These are phyloP conservation scores for Gliomastix tumulicola DNA, from an alignment of 2,329 filamentous ascomycete genomes.

Conservation along the genomic window DNA sequence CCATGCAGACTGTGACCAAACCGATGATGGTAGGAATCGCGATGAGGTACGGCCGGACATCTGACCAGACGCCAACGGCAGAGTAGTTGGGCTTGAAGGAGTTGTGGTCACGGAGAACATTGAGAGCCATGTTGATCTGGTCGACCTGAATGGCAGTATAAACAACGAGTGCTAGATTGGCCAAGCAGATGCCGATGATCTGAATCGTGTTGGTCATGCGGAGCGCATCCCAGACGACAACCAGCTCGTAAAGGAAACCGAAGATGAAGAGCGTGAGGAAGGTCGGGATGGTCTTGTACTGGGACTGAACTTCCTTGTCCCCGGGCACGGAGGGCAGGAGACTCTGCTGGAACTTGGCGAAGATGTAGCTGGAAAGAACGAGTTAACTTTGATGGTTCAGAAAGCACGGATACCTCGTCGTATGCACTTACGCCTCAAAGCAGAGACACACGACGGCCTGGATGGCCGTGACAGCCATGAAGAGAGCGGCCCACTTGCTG, in stretches of 20 bases:
- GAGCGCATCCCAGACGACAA: constrained; percentile 88
- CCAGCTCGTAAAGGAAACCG: constrained; percentile 85
- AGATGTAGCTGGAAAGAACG: constrained; percentile 63
- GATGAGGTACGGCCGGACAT: constrained; percentile 70
- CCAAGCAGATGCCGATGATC: constrained; percentile 87
- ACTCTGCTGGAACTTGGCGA: constrained; percentile 72
- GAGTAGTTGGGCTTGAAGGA: constrained; percentile 32
- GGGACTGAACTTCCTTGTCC: constrained; percentile 34
- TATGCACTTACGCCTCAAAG: constrained; percentile 77
- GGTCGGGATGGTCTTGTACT: constrained; percentile 75
- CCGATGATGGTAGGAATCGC: constrained; percentile 82
- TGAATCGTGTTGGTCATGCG: constrained; percentile 97
- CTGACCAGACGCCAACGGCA: constrained; percentile 51
- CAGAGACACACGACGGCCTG: constrained; percentile 77
- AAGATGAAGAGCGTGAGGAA: constrained; percentile 97
- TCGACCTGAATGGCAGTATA: constrained; percentile 92
- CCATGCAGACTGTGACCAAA: constrained; percentile 65
- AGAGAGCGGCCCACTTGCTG: constrained; percentile 82
- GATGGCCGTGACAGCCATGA: constrained; percentile 64
- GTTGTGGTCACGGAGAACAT: constrained; percentile 34
- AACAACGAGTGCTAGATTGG: constrained; percentile 84
- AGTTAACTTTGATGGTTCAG: too few species aligned
- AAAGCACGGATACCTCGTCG: too few species aligned
- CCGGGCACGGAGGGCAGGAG: constrained; percentile 31
- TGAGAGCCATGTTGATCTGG: constrained; percentile 74